A percentile compares a stretch with the other conserved stretches of the same genome.
Conservation (phyloP, 768 basidiomycete species). For the Flagelloscypha sp. region DNA sequence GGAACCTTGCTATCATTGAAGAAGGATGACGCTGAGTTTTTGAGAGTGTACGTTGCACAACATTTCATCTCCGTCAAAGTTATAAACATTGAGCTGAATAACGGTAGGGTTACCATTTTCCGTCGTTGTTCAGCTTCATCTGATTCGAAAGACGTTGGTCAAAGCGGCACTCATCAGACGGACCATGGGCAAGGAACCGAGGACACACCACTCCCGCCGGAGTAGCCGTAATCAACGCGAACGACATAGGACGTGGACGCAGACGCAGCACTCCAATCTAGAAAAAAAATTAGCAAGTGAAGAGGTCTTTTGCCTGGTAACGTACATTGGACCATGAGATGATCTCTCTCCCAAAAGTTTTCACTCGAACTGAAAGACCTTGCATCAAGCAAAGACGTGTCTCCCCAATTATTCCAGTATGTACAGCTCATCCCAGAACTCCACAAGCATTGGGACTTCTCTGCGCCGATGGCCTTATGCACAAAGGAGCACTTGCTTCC, state of each 20-base stretch:
- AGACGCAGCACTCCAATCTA: conserved; percentile 47
- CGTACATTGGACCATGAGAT: conserved; percentile 58
- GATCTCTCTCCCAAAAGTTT: conserved; percentile 52
- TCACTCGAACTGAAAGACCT: conserved; percentile 29
- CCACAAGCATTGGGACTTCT: conserved; percentile 52
- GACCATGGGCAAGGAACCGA: conserved; percentile 56
- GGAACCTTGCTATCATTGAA: conserved; percentile 32
- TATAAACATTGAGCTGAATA: conserved; percentile 58
- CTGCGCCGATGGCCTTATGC: conserved; percentile 55
- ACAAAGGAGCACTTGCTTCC: conserved; percentile 58
- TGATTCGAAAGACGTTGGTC: conserved; percentile 47
- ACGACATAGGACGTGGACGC: conserved; percentile 37
- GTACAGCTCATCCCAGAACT: conserved; percentile 56
- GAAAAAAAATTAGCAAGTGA: background rate
- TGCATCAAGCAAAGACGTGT: conserved; percentile 37
- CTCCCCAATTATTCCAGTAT: conserved; percentile 47
- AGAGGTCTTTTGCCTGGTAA: conserved; percentile 5
- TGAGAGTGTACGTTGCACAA: conserved; percentile 44
- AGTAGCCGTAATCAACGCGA: conserved; percentile 45
- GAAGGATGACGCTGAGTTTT: conserved; percentile 39
- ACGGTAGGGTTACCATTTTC: conserved; percentile 53
- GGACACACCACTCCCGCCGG: conserved; percentile 40
- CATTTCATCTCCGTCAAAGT: too few species aligned
- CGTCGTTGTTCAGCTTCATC: conserved; percentile 36
- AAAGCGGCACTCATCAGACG: conserved; percentile 62